Evolutionary conservation across 306 rosid genomes (phyloP).

Genomic region (Trifolium repens): DNA sequence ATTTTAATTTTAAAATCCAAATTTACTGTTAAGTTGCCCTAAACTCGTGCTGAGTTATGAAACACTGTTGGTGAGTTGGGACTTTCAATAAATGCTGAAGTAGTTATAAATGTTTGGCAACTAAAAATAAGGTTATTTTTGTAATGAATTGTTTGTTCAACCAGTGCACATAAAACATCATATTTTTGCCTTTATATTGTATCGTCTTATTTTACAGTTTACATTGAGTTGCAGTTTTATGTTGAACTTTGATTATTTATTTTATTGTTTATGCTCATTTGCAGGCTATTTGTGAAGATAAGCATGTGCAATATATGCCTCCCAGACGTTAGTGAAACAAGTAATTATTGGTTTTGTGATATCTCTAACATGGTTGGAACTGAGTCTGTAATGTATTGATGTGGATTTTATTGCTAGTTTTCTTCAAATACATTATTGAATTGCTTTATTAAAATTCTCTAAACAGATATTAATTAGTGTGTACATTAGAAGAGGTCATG

Average conservation of each 20-base stretch:
- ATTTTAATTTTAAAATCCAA: too few species aligned
- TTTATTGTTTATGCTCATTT: constrained; percentile 26
- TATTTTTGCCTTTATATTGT: not conserved
- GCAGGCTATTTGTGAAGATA: constrained; percentile 79
- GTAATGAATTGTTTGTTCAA: not conserved
- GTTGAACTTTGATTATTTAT: not conserved
- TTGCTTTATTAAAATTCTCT: constrained; percentile 7
- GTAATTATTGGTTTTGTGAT: constrained; percentile 22
- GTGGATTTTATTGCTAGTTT: constrained; percentile 29
- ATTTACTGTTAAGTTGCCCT: not conserved
- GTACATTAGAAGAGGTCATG: constrained; percentile 14
- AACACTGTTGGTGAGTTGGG: not conserved
- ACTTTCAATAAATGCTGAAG: not conserved
- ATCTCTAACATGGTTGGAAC: not conserved
- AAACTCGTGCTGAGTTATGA: not conserved
- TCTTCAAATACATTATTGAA: constrained; percentile 18
- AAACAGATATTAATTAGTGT: constrained; percentile 3
- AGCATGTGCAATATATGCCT: constrained; percentile 76
- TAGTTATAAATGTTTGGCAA: constrained; percentile 10
- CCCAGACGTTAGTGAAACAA: constrained; percentile 63
- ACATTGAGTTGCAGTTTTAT: constrained; percentile 12
- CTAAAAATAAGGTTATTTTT: not conserved
- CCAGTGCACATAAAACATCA: not conserved
- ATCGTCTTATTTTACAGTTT: not conserved
- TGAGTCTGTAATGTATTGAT: not conserved